These are phyloP conservation scores for Closterium sp. DNA, from an alignment of 139 green algal genomes.

Conservation along the genomic window DNA sequence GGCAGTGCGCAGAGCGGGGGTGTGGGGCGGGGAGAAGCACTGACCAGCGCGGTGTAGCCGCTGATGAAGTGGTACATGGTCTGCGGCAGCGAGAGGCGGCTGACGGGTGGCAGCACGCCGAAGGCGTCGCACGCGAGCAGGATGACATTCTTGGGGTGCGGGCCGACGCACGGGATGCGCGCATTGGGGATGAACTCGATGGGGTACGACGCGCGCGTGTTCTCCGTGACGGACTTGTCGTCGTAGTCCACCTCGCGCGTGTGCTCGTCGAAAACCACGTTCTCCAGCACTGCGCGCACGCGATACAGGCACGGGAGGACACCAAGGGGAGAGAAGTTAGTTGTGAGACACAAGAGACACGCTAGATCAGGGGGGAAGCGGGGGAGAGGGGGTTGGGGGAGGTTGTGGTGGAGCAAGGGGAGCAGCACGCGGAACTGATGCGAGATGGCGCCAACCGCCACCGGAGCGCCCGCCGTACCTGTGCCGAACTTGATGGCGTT, in stretches of 20 bases:
- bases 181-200: slow-evolving; percentile 91
- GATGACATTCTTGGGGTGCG: slow-evolving; percentile 68
- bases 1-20: too few species aligned
- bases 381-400: too few species aligned
- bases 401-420: background rate
- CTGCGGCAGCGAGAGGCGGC: slow-evolving; percentile 77
- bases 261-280: slow-evolving; percentile 76
- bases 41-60: slow-evolving; percentile 81
- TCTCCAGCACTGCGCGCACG: slow-evolving; percentile 86
- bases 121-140: slow-evolving; percentile 89
- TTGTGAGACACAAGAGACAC: too few species aligned
- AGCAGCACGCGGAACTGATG: background rate
- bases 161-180: slow-evolving; percentile 28
- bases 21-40: too few species aligned
- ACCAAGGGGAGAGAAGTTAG: too few species aligned
- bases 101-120: slow-evolving; percentile 88
- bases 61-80: slow-evolving; percentile 98
- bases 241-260: slow-evolving; percentile 55
- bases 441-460: too few species aligned
- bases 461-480: background rate
- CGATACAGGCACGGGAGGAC: too few species aligned
- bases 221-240: slow-evolving; percentile 74
- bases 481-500: slow-evolving; percentile 68
- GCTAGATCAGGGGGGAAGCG: slow-evolving; percentile 56
- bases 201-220: slow-evolving; percentile 91